These are phyloP conservation scores for Leishmania braziliensis DNA, from an alignment of 208 protist genomes.

Conservation along the genomic window DNA sequence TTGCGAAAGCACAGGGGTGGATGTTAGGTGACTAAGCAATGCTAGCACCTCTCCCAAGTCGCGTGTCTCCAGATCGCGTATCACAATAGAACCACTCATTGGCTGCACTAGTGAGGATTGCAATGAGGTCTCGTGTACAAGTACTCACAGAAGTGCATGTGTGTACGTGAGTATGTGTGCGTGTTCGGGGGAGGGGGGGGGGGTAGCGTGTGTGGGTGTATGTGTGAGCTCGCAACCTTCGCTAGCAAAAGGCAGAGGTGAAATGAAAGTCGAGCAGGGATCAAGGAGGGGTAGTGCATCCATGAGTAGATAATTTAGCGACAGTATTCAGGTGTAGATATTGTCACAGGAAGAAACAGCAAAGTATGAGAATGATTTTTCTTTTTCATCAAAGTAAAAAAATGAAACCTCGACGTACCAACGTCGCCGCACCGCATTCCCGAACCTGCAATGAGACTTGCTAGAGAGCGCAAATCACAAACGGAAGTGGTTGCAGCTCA, in stretches of 20 bases:
- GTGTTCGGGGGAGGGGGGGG: too few species aligned
- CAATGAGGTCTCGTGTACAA: background rate
- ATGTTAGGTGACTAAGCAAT: slow-evolving; percentile 35
- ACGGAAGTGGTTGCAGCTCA: background rate
- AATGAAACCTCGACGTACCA: background rate
- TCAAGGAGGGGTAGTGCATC: background rate
- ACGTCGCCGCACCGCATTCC: background rate
- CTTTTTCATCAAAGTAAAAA: background rate
- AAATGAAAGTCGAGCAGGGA: background rate
- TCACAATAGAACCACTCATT: slow-evolving; percentile 22
- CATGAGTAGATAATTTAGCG: background rate
- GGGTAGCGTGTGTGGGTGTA: background rate
- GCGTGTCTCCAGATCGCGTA: slow-evolving; percentile 28
- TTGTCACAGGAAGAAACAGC: background rate
- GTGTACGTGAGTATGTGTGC: background rate
- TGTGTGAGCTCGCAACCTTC: background rate
- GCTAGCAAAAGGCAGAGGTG: background rate
- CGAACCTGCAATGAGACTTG: background rate
- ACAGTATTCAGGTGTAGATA: background rate
- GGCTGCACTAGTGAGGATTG: background rate
- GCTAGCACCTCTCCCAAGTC: slow-evolving; percentile 30
- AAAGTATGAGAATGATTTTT: background rate
- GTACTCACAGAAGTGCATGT: background rate
- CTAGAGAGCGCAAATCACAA: background rate
- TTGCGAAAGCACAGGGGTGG: slow-evolving; percentile 19